phyloP scores from a whole-genome alignment of 805 yeast genomes.

The Alloascoidea africana region DNA sequence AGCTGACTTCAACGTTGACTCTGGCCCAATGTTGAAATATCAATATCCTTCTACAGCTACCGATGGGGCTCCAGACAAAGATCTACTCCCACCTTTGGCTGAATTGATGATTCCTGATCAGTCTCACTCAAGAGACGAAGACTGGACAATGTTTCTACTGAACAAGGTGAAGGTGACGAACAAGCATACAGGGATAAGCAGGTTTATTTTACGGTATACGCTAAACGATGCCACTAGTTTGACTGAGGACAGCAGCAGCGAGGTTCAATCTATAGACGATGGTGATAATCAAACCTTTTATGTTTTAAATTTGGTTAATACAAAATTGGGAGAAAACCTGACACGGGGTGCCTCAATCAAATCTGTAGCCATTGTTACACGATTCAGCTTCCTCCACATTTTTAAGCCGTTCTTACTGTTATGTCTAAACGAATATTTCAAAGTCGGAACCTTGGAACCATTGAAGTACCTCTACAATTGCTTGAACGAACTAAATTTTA shows the following conservation, averaged over 20 bases:
- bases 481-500: slow-evolving; percentile 13
- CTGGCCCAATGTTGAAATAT: slow-evolving; percentile 51
- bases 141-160: slow-evolving; percentile 36
- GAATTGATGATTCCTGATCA: slow-evolving; percentile 49
- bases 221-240: slow-evolving; percentile 22
- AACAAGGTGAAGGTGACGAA: slow-evolving; percentile 10
- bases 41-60: slow-evolving; percentile 36
- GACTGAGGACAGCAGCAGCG: slow-evolving; percentile 9
- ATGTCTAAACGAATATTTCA: slow-evolving; percentile 33
- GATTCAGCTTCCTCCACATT: slow-evolving; percentile 32
- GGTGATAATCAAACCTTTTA: slow-evolving; percentile 31
- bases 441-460: slow-evolving; percentile 9
- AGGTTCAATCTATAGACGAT: slow-evolving; percentile 17
- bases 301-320: slow-evolving; percentile 40
- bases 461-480: slow-evolving; percentile 15
- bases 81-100: slow-evolving; percentile 26
- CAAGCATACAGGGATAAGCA: slow-evolving; percentile 19
- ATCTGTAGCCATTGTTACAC: slow-evolving; percentile 43
- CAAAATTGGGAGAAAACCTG: slow-evolving; percentile 24
- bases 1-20: slow-evolving; percentile 67
- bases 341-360: slow-evolving; percentile 47
- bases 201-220: slow-evolving; percentile 19
- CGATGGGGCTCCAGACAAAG: no score
- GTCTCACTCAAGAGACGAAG: slow-evolving; percentile 37
- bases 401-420: slow-evolving; percentile 44